Conservation (phyloP, 768 basidiomycete species). For the Suillus cothurnatus region DNA sequence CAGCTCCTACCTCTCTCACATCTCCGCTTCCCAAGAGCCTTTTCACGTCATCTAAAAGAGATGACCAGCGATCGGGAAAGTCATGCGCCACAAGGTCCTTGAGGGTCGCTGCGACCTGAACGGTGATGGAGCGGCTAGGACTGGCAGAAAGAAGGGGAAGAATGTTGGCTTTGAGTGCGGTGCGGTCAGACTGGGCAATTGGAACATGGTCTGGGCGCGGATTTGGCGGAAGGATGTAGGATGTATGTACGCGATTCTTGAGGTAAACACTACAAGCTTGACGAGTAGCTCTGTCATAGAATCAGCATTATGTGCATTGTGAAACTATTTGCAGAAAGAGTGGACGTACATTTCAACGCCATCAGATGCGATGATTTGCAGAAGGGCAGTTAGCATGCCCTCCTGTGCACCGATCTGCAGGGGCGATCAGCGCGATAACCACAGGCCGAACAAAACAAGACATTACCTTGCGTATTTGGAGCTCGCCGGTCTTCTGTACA, state of each 20-base stretch:
- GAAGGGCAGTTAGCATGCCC: constrained; percentile 79
- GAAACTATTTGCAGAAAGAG: neutral
- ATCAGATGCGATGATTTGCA: constrained; percentile 84
- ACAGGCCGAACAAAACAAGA: neutral
- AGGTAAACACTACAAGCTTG: constrained; percentile 87
- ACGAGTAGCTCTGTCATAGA: constrained; percentile 62
- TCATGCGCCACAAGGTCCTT: constrained; percentile 76
- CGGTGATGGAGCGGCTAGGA: constrained; percentile 64
- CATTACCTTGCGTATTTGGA: constrained; percentile 81
- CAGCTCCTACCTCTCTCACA: constrained; percentile 77
- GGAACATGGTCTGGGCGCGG: constrained; percentile 61
- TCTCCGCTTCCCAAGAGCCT: constrained; percentile 61
- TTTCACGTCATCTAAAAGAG: constrained; percentile 67
- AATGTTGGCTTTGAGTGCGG: constrained; percentile 66
- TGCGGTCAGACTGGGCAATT: constrained; percentile 70
- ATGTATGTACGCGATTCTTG: constrained; percentile 81
- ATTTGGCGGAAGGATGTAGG: constrained; percentile 48
- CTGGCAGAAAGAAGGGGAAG: constrained; percentile 71
- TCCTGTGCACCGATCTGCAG: constrained; percentile 75
- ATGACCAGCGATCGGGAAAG: constrained; percentile 78
- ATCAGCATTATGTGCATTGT: neutral
- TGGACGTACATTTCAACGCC: constrained; percentile 71
- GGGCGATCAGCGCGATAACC: constrained; percentile 9
- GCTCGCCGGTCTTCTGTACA: constrained; percentile 81
- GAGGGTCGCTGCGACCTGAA: constrained; percentile 75